A percentile compares a stretch with the other conserved stretches of the same genome.
phyloP scores from a whole-genome alignment of 768 basidiomycete genomes.

The Pleurotus platypus region DNA sequence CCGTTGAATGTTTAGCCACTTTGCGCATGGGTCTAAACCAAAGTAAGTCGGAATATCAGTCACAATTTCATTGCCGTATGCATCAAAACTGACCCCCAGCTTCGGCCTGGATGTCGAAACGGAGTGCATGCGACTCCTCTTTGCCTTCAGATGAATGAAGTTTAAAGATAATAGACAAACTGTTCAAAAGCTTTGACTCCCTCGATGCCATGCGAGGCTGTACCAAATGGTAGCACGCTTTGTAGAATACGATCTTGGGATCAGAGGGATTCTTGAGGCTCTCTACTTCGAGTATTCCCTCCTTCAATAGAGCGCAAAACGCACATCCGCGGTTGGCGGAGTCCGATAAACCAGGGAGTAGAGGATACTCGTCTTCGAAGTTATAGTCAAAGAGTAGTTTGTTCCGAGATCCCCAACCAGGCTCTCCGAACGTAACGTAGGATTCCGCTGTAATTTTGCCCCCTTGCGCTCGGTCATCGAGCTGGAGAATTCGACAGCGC shows the following conservation, averaged over 20 bases:
- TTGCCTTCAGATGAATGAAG: not conserved
- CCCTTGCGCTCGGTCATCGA: not conserved
- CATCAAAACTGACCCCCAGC: not conserved
- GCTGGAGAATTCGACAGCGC: not conserved
- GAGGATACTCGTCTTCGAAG: not conserved
- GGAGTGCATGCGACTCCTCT: not conserved
- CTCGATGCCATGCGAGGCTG: not conserved
- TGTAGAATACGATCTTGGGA: not conserved
- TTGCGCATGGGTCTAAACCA: not conserved
- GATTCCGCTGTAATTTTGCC: not conserved
- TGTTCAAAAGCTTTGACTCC: not conserved
- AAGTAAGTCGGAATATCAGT: not conserved
- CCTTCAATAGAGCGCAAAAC: not conserved
- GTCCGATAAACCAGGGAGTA: not conserved
- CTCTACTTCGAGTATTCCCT: not conserved
- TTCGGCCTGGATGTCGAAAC: not conserved
- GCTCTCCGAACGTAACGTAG: not conserved
- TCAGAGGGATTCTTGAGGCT: not conserved
- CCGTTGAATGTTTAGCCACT: not conserved
- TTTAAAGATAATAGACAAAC: not conserved
- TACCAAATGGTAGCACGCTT: not conserved
- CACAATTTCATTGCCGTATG: not conserved
- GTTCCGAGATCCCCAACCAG: not conserved
- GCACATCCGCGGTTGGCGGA: not conserved
- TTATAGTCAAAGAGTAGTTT: not conserved